Evolutionary conservation across 1,284 basidiomycete genomes (phyloP), one percentile per base, ranked within the genome.

Genomic region (Amylostereum areolatum): DNA sequence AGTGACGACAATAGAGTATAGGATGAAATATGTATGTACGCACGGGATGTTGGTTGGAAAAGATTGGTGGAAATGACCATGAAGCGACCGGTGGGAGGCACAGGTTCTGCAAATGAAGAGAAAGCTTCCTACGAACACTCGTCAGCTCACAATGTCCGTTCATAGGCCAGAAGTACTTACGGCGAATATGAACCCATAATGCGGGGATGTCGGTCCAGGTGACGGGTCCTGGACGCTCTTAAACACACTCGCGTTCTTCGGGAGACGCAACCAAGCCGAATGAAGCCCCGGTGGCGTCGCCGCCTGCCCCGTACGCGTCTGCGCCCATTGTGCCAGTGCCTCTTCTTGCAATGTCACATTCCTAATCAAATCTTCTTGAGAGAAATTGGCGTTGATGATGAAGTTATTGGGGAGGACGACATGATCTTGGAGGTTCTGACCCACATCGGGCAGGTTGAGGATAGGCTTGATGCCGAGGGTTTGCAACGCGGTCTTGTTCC

Each of bases 391-490:
- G 43, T 50, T 55, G 25, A 52, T 52, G 6, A 44, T 18, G 48
- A 48, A 59, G 12, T 42, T 49, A 34, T 45, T 47, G 5, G 45
- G 28, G n/a, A 58, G 43, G 32, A 53, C 45, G 32, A 47, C 44
- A 52, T 69, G 67, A 53, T 71, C 68, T 52, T 66, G 66, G 24
- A 72, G 52, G 57, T 72, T 69, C 55, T 67, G 64, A 9, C 70
- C 70, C 31, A 69, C 68, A 47, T 63, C 62, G 12, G 63, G 62
- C 3, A 67, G 62, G 41, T 65, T 59, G 8, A 62, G 55, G 25
- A 66, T 51, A 1, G 62, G 45, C 1, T 53, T 55, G 43, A 70
- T 66, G 24, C 66, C 65, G 31, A 62, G 56, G 24, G 56, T 53
- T 36, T 54, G 32, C 5, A 74, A 59, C 2, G 66, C 50, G 2